Evolutionary conservation across 495 filamentous ascomycete genomes (phyloP).

Genomic region (Platismatia glauca): DNA sequence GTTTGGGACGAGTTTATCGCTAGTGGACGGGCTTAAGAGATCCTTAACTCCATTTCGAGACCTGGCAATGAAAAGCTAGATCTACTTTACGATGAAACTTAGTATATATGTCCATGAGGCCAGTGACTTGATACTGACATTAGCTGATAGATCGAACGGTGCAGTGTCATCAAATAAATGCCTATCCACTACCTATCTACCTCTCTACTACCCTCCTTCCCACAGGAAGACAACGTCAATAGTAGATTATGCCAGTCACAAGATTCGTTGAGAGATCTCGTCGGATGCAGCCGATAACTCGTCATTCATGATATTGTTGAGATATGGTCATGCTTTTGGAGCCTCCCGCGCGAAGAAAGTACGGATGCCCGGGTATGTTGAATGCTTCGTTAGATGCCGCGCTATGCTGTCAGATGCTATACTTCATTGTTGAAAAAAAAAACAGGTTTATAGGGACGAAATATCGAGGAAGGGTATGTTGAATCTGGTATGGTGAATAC

Average conservation of each 20-base stretch:
- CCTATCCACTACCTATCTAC: not conserved
- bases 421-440: not conserved
- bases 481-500: not conserved
- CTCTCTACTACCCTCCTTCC: not conserved
- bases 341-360: not conserved
- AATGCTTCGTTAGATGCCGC: conserved; percentile 13
- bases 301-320: conserved; percentile 18
- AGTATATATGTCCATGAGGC: not conserved
- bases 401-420: conserved; percentile 11
- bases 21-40: not conserved
- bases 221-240: not conserved
- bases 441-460: not conserved
- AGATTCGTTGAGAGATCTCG: conserved; percentile 18
- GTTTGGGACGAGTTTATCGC: not conserved
- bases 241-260: not conserved
- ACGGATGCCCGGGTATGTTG: conserved; percentile 18
- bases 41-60: not conserved
- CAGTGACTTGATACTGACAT: not conserved
- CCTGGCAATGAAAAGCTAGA: too few relatives aligned
- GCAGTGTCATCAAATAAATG: not conserved
- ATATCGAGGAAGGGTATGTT: not conserved
- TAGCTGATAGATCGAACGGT: not conserved
- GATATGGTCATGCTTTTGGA: conserved; percentile 15
- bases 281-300: not conserved
- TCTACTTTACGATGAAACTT: not conserved